phyloP scores from a whole-genome alignment of 768 basidiomycete genomes.

The Mycena indigotica region DNA sequence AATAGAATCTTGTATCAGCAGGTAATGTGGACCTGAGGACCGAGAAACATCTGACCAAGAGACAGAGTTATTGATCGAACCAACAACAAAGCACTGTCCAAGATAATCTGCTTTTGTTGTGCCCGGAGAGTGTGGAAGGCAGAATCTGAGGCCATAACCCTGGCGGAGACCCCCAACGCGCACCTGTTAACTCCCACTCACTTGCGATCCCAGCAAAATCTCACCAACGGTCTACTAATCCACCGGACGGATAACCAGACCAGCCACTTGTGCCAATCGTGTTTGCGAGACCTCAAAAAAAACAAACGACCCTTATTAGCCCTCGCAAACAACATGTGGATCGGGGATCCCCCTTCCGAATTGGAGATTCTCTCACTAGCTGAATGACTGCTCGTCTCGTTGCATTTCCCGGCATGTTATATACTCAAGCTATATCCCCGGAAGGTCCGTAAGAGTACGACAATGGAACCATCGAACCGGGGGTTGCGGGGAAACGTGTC shows the following conservation, averaged over 20 bases:
- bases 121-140: background rate
- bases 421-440: background rate
- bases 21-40: no score
- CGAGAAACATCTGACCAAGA: no score
- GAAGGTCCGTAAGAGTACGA: background rate
- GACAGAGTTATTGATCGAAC: background rate
- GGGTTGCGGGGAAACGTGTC: background rate
- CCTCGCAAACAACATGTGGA: background rate
- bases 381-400: background rate
- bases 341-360: background rate
- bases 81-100: background rate
- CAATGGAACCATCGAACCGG: background rate
- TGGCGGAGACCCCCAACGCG: background rate
- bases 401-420: background rate
- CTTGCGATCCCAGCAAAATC: background rate
- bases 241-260: background rate
- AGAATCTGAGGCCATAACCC: background rate
- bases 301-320: constrained; percentile 9
- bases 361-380: background rate
- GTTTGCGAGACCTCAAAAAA: background rate
- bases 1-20: no score
- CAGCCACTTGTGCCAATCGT: background rate
- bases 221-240: background rate
- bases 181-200: background rate
- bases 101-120: background rate